These are phyloP conservation scores for Globisporangium okanoganense DNA, from an alignment of 352 stramenopile genomes.

Conservation along the genomic window DNA sequence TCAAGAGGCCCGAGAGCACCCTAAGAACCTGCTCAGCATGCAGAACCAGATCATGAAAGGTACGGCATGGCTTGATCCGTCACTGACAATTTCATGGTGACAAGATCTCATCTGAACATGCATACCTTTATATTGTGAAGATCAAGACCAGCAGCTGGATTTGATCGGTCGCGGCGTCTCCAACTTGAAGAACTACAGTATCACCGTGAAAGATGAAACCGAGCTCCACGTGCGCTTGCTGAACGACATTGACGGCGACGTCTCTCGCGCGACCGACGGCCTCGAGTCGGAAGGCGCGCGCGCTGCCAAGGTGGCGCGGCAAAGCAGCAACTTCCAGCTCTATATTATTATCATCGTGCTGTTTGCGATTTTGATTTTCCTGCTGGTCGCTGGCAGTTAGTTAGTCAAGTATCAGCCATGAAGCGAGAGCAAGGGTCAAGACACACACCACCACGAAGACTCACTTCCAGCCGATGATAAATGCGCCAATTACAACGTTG, in stretches of 20 bases:
- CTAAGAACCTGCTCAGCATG: conserved; percentile 65
- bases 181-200: conserved; percentile 83
- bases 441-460: background rate
- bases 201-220: conserved; percentile 88
- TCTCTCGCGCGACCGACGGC: conserved; percentile 78
- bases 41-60: conserved; percentile 90
- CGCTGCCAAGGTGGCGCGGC: conserved; percentile 85
- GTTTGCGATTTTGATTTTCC: conserved; percentile 83
- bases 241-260: conserved; percentile 87
- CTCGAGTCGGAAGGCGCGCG: conserved; percentile 79
- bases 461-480: background rate
- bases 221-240: conserved; percentile 87
- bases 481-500: conserved; percentile 10
- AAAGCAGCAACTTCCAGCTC: conserved; percentile 94
- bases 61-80: conserved; percentile 1
- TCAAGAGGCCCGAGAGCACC: conserved; percentile 30
- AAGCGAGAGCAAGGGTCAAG: background rate
- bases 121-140: conserved; percentile 20
- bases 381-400: conserved; percentile 72
- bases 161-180: conserved; percentile 78
- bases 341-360: conserved; percentile 90
- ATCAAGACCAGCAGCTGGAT: conserved; percentile 85
- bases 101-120: background rate
- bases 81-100: background rate
- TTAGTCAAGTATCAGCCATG: background rate